These are phyloP conservation scores for Eucalyptus erythrocorys DNA, from an alignment of 345 rosid genomes.

Conservation along the genomic window DNA sequence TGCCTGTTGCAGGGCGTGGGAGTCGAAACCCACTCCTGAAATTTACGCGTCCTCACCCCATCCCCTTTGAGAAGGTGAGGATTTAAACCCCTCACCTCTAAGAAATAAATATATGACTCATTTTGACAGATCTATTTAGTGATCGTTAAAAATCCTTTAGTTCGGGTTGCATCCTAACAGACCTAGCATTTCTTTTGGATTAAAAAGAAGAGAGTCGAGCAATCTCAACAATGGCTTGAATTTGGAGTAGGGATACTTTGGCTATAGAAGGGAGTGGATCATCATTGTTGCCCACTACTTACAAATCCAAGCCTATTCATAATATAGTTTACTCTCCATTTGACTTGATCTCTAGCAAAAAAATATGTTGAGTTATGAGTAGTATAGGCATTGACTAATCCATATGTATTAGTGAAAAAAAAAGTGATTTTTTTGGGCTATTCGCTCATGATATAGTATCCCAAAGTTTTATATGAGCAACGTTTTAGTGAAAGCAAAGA, in stretches of 20 bases:
- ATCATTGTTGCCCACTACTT: neutral
- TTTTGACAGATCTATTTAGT: neutral
- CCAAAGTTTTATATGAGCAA: neutral
- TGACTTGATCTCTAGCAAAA: neutral
- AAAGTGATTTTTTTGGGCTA: neutral
- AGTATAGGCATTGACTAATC: neutral
- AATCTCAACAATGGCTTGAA: neutral
- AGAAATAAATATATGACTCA: no score
- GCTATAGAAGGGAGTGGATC: neutral
- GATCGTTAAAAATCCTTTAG: neutral
- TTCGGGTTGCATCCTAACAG: neutral
- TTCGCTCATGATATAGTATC: neutral
- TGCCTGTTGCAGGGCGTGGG: no score
- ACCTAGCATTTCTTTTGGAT: neutral
- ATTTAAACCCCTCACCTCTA: no score
- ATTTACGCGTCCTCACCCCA: no score
- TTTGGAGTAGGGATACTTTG: neutral
- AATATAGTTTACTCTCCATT: neutral
- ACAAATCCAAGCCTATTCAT: neutral
- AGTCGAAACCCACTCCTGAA: no score
- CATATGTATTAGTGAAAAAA: neutral
- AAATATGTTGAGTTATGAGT: neutral
- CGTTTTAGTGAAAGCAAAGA: neutral
- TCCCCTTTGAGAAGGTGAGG: no score
- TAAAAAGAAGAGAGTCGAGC: neutral